A percentile compares a stretch with the other conserved stretches of the same genome.
phyloP scores from a whole-genome alignment of 495 filamentous ascomycete genomes.

The Hyaloscypha finlandica region DNA sequence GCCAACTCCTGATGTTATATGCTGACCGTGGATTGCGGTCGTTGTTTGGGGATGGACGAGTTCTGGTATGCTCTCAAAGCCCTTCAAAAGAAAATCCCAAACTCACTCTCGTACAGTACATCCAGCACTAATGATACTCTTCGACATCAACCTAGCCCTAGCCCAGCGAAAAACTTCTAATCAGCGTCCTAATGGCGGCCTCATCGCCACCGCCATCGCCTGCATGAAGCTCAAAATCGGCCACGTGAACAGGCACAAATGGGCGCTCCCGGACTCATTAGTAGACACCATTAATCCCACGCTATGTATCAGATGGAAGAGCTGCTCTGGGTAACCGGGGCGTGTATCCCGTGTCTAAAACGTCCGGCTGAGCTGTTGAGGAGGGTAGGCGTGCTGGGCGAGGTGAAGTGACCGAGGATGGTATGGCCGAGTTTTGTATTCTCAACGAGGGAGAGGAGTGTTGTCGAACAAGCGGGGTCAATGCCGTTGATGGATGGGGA shows the following conservation, averaged over 20 bases:
- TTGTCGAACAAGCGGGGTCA: not conserved
- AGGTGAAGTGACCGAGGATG: not conserved
- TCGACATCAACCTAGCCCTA: constrained; percentile 13
- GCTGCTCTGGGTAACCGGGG: constrained; percentile 7
- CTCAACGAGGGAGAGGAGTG: not conserved
- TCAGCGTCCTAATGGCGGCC: constrained; percentile 16
- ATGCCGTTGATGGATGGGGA: not conserved
- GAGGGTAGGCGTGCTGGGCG: not conserved
- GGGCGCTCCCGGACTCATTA: not conserved
- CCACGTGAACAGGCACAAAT: not conserved
- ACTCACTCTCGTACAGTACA: not conserved
- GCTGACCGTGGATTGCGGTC: not conserved
- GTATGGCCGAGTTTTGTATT: not conserved
- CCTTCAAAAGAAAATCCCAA: not conserved
- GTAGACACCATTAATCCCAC: not conserved
- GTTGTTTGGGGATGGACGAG: not conserved
- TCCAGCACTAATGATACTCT: not conserved
- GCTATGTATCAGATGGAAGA: constrained; percentile 3
- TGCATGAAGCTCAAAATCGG: constrained; percentile 9
- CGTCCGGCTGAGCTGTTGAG: constrained; percentile 3
- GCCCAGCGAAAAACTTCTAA: constrained; percentile 9
- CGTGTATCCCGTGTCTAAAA: constrained; percentile 19
- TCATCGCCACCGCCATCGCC: constrained; percentile 8
- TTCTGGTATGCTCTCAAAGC: not conserved
- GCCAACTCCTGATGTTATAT: not conserved